Percentiles rank a stretch among this genome's conserved stretches.
These are phyloP conservation scores for Stenocarpella maydis DNA, from an alignment of 2,329 filamentous ascomycete genomes.

Conservation along the genomic window DNA sequence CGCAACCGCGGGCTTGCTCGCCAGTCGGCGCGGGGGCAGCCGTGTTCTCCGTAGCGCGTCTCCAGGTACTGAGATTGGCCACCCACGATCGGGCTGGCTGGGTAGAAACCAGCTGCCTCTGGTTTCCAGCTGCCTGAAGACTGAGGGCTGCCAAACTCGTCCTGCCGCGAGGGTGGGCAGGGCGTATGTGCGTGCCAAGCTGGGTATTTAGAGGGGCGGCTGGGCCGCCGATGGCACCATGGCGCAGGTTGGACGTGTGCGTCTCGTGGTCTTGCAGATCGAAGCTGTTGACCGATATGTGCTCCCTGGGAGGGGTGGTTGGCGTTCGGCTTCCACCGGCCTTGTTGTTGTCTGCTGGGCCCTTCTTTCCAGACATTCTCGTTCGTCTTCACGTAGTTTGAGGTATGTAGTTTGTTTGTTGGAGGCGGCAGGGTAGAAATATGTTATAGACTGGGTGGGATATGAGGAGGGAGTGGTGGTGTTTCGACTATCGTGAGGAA, in stretches of 20 bases:
- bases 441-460: not conserved
- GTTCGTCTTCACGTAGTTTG: not conserved
- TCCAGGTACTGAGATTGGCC: not conserved
- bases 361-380: not conserved
- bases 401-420: not conserved
- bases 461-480: not conserved
- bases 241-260: not conserved
- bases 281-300: not conserved
- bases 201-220: fast-evolving
- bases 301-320: no score
- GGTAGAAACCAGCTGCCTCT: not conserved
- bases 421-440: not conserved
- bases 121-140: fast-evolving
- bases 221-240: not conserved
- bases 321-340: not conserved
- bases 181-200: not conserved
- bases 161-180: not conserved
- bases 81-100: not conserved
- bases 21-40: not conserved
- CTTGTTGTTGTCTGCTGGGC: not conserved
- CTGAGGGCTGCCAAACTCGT: not conserved
- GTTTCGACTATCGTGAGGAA: not conserved
- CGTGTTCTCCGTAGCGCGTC: not conserved
- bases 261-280: fast-evolving
- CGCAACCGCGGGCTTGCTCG: not conserved